Evolutionary conservation across 1,284 basidiomycete species (phyloP), one percentile per base, ranked within the genome.

Genomic region (Ceratobasidium sp.): DNA sequence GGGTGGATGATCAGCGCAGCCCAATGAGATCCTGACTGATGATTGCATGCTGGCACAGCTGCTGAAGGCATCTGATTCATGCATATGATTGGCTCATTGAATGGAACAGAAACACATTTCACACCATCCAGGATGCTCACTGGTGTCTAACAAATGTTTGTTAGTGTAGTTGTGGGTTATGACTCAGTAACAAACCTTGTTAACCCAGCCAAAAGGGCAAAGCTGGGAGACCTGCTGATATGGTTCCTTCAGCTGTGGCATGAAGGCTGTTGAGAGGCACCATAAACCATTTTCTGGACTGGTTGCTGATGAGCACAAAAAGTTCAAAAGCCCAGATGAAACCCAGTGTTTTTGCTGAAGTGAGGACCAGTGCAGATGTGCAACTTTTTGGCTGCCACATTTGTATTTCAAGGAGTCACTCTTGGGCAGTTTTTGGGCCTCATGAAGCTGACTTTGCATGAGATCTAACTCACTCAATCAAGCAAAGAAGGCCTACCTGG

Each of bases 1-100:
- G 44, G 64, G 3, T 67, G 4, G 23, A 67, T 67, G 26, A 46
- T 46, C 9, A 67, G 42, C 10, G 64, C 64, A 10, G 64, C 64
- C 64, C 64, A 67, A 49, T 67, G 64, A 46, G 3, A 6, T 10
- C 64, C 64, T 6, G n/a, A 67, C 26, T 56, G 10, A 51, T 56
- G n/a, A n/a, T n/a, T n/a, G 20, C 9, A 18, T 5, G n/a, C 42
- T 9, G 7, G 64, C 5, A 5, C 64, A 23, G 40, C 12, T 20
- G 42, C 40, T 6, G 64, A 44, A 20, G 64, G 60, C 28, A 63
- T 5, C 20, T 9, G 18, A 7, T 46, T 46, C 9, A 23, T 23
- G 15, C 5, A 4, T 6, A n/a, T 12, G 6, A 67, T 67, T 10
- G 64, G 64, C 23, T 67, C 40, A 67, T 67, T 67, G 40, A 67